phyloP scores from a whole-genome alignment of 805 yeast genomes.

The Saturnispora dispora region DNA sequence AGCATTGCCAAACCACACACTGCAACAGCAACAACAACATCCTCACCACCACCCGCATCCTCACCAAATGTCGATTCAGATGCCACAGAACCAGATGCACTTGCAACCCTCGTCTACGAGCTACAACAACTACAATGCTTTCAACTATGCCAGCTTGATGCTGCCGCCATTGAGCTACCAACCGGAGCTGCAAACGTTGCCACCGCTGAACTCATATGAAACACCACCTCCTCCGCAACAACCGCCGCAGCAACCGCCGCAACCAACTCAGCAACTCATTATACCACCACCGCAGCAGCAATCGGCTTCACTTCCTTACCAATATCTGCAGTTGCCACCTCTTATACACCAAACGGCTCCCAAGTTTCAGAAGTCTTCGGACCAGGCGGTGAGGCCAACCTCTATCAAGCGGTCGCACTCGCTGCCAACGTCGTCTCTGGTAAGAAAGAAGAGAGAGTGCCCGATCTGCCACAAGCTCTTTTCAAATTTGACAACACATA shows the following conservation, averaged over 20 bases:
- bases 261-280: neutral
- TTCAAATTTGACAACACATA: conserved; percentile 77
- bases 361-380: neutral
- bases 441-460: conserved; percentile 29
- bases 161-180: neutral
- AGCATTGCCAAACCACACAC: neutral
- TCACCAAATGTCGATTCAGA: neutral
- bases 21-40: neutral
- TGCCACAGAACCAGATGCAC: conserved; percentile 1
- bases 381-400: neutral
- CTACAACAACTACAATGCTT: neutral
- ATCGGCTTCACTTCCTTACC: neutral
- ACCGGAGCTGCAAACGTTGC: neutral
- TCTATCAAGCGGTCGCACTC: neutral
- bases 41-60: neutral
- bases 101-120: neutral
- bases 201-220: neutral
- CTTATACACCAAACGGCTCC: neutral
- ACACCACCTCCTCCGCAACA: conserved; percentile 4
- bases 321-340: conserved; percentile 1
- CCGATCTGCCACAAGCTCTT: conserved; percentile 40
- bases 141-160: neutral
- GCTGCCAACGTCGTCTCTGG: neutral
- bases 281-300: conserved; percentile 1
- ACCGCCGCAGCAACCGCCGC: neutral